phyloP scores from a whole-genome alignment of 164 flowering plant genomes.

The Magnolia kwangsiensis region DNA sequence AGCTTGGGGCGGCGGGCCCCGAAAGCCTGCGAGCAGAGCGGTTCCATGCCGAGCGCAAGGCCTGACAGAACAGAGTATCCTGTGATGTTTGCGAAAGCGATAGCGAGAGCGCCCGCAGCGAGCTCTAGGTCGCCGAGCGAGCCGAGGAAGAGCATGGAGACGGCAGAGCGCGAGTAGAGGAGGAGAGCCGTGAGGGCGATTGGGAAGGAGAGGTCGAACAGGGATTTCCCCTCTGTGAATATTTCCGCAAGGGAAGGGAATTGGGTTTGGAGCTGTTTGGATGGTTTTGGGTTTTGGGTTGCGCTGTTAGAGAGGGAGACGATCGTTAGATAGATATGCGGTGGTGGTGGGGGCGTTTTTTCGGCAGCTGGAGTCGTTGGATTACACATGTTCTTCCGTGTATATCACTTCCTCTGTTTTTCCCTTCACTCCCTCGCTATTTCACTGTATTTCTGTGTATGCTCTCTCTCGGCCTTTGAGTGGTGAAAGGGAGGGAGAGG shows the following conservation, averaged over 20 bases:
- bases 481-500: neutral
- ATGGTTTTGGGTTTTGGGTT: conserved; percentile 7
- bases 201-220: conserved; percentile 65
- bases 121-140: conserved; percentile 67
- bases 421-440: neutral
- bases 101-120: conserved; percentile 80
- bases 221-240: conserved; percentile 41
- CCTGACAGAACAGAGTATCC: conserved; percentile 91
- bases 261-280: conserved; percentile 6
- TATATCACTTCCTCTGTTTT: neutral
- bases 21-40: conserved; percentile 84
- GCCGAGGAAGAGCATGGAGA: conserved; percentile 90
- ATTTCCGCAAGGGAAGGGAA: conserved; percentile 33
- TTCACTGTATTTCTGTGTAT: neutral
- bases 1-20: conserved; percentile 65
- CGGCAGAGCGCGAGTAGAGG: conserved; percentile 65
- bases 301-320: conserved; percentile 17
- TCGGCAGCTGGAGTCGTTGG: neutral
- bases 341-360: conserved; percentile 13
- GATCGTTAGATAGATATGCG: conserved; percentile 32
- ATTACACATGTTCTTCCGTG: conserved; percentile 8
- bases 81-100: conserved; percentile 89
- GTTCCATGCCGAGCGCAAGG: conserved; percentile 85
- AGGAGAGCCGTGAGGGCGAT: conserved; percentile 67
- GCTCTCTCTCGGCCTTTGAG: neutral